phyloP scores from a whole-genome alignment of 148 eudicot species.

The Rhododendron griersonianum region DNA sequence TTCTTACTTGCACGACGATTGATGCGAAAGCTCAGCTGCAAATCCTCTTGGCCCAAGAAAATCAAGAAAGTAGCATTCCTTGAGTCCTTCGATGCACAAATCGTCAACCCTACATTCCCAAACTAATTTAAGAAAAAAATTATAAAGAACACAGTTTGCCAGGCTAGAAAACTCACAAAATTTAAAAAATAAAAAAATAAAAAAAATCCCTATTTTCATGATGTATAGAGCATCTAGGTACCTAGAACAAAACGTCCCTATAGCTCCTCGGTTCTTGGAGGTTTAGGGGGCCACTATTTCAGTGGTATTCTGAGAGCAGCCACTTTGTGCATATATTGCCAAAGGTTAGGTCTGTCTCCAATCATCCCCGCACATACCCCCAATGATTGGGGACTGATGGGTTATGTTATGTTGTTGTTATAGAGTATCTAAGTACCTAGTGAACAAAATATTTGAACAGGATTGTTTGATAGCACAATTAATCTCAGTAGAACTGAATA shows the following conservation, averaged over 20 bases:
- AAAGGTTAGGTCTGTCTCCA: too few species aligned
- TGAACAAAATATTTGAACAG: not conserved
- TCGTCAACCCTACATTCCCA: slow-evolving; percentile 51
- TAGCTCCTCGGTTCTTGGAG: too few species aligned
- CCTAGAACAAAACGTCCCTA: not conserved
- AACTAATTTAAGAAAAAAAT: not conserved
- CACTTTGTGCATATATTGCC: too few species aligned
- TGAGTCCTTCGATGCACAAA: slow-evolving; percentile 57
- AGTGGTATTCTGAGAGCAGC: too few species aligned
- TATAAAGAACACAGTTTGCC: not conserved
- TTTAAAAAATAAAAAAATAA: not conserved
- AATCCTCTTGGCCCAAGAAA: slow-evolving; percentile 75
- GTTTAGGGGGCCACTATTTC: too few species aligned
- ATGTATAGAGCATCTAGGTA: not conserved
- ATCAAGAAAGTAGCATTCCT: slow-evolving; percentile 80
- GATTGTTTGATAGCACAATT: not conserved
- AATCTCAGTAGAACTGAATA: not conserved
- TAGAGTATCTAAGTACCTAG: not conserved
- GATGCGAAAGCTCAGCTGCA: slow-evolving; percentile 48
- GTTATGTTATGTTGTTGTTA: too few species aligned
- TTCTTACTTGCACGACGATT: slow-evolving; percentile 63
- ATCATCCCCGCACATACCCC: too few species aligned
- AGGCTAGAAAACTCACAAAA: not conserved
- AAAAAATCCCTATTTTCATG: not conserved
- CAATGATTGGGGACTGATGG: too few species aligned